Evolutionary conservation across 2,329 filamentous ascomycete genomes (phyloP), one percentile per base, ranked within the genome.

Genomic region (Periglandula ipomoeae): DNA sequence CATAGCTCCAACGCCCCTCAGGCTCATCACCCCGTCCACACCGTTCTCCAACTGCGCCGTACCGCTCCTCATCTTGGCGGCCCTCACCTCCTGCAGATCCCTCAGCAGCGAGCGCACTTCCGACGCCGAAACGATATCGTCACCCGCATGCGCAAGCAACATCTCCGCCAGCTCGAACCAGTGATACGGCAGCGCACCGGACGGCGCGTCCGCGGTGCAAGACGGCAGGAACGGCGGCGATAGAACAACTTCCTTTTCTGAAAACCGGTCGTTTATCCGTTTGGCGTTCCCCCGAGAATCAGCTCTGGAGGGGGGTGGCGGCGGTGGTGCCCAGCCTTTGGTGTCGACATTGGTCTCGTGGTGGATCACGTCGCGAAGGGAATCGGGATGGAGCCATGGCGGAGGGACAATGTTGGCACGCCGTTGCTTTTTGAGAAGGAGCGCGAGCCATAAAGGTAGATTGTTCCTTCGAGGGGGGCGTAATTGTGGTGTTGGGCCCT

Each of bases 101-200:
- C 90, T 74, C 52, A 96, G 64, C 51, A 95, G 64, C 23, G 85
- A 78, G 6, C 90, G 74, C 7, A 94, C 83, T 55, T 83, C 80
- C 55, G 89, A 84, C 2, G 87, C 76, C 0, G 85, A 79, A 58
- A 61, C 76, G 44, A 97, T 78, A 64, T 96, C 90, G 65, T 96
- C 90, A 23, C 80, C 76, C 4, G 90, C 90, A 48, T 88, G 85
- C 42, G 90, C 85, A 2, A 98, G 78, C 41, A 98, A 72, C 63
- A 94, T 82, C 67, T 95, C 89, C 17, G 86, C 84, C 8, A 97
- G 70, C 68, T 97, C 93, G 38, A 95, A 78, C 90, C 91, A 98
- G 70, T 97, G 91, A 63, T 95, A 97, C 0, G 93, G 93, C 27
- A 98, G 72, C 13, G 83, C 80, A 37, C 82, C 81, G 1, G 81